Percentiles rank a stretch among this genome's conserved stretches.
phyloP scores from a whole-genome alignment of 352 stramenopile species.

The Hyaloperonospora brassicae region DNA sequence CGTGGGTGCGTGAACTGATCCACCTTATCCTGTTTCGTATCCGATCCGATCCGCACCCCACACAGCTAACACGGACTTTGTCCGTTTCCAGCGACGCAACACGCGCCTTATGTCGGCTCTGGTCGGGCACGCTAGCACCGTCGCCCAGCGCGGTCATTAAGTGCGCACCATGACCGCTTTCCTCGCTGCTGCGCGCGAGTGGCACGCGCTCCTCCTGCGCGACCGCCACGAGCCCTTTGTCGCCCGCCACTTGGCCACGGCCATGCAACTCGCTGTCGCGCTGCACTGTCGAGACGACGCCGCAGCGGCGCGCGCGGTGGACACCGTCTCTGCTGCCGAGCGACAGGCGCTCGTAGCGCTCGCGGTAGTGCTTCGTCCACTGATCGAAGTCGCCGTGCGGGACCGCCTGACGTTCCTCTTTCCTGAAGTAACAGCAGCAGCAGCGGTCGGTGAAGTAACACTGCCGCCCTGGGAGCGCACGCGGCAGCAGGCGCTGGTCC shows the following conservation, averaged over 20 bases:
- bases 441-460: conserved; percentile 11
- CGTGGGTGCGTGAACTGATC: too few relatives aligned
- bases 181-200: conserved; percentile 26
- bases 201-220: conserved; percentile 33
- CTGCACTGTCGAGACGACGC: conserved; percentile 20
- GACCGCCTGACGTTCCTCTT: conserved; percentile 53
- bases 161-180: neutral
- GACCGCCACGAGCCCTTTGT: conserved; percentile 23
- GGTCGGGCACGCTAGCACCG: too few relatives aligned
- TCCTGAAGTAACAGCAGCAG: conserved; percentile 11
- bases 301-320: conserved; percentile 2
- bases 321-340: conserved; percentile 19
- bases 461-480: conserved; percentile 9
- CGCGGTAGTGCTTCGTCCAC: conserved; percentile 27
- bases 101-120: too few relatives aligned
- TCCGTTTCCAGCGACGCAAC: too few relatives aligned
- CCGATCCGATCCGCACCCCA: too few relatives aligned
- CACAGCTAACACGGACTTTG: too few relatives aligned
- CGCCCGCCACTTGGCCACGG: conserved; percentile 15
- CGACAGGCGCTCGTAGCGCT: conserved; percentile 35
- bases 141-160: neutral
- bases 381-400: conserved; percentile 40
- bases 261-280: conserved; percentile 30
- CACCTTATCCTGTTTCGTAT: too few relatives aligned
- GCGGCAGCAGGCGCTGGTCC: conserved; percentile 27